phyloP scores from a whole-genome alignment of 2,329 filamentous ascomycete species.

The Phialophora expanda region DNA sequence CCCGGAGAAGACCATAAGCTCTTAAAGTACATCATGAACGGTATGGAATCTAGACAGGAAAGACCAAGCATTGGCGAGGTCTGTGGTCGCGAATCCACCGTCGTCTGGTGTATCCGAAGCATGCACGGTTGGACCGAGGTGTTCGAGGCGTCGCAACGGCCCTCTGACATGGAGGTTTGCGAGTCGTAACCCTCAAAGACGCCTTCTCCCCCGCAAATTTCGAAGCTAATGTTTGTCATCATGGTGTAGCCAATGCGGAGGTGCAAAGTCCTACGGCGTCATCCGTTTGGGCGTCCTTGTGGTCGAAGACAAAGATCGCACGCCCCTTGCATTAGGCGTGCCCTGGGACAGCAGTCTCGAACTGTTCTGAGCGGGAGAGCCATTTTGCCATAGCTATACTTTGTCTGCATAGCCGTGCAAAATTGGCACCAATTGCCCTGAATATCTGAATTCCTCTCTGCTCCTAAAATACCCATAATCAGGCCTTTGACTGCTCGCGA shows the following conservation, averaged over 20 bases:
- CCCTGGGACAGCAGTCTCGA: background rate
- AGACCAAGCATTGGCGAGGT: background rate
- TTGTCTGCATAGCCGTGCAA: background rate
- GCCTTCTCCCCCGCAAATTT: background rate
- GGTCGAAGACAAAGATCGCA: background rate
- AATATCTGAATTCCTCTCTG: background rate
- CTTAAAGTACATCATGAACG: background rate
- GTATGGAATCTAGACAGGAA: background rate
- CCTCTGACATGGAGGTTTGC: background rate
- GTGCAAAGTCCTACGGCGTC: background rate
- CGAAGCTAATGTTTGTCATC: background rate
- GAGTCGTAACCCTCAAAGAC: background rate
- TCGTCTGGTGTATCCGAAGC: background rate
- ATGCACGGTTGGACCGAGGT: background rate
- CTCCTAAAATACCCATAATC: background rate
- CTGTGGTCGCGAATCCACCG: background rate
- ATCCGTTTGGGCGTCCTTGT: background rate
- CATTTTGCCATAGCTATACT: too few species aligned
- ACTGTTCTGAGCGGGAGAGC: background rate
- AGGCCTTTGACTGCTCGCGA: conserved; percentile 19
- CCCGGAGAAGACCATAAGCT: background rate
- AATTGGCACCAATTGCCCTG: background rate
- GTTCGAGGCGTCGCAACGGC: background rate
- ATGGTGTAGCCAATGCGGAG: background rate
- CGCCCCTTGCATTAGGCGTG: background rate